Evolutionary conservation across 2,329 filamentous ascomycete genomes (phyloP).

Genomic region (Clonostachys rosea): DNA sequence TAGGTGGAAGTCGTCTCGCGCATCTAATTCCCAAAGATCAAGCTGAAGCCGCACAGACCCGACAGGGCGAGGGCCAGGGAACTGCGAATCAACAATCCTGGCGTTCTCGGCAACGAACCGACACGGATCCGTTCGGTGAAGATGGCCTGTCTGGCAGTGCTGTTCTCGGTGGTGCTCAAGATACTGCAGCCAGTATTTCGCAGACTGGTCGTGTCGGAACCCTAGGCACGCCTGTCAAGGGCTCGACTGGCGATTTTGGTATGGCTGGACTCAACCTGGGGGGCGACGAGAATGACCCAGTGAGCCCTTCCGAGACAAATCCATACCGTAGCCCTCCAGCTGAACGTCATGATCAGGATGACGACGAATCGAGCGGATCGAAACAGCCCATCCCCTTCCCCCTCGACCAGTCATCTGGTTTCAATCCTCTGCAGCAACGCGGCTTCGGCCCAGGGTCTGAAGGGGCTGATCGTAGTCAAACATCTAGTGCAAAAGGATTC

Average conservation of each 20-base stretch:
- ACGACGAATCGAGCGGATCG: slow-evolving; percentile 35
- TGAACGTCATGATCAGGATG: slow-evolving; percentile 64
- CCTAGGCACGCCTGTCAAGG: slow-evolving; percentile 52
- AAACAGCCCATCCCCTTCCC: slow-evolving; percentile 3
- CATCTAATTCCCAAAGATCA: slow-evolving; percentile 78
- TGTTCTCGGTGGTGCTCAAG: slow-evolving; percentile 70
- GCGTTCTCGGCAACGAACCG: slow-evolving; percentile 59
- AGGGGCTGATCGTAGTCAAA: slow-evolving; percentile 86
- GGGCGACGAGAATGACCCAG: slow-evolving; percentile 60
- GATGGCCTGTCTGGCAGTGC: slow-evolving; percentile 63
- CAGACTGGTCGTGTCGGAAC: slow-evolving; percentile 27
- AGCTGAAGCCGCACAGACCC: slow-evolving; percentile 55
- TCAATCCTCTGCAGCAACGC: slow-evolving; percentile 49
- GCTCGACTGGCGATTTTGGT: slow-evolving; percentile 52
- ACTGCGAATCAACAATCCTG: slow-evolving; percentile 40
- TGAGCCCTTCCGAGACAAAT: slow-evolving; percentile 93
- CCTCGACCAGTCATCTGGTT: slow-evolving; percentile 37
- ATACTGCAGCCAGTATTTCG: slow-evolving; percentile 35
- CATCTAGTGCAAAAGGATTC: slow-evolving; percentile 80
- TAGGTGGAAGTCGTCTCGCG: slow-evolving; percentile 80
- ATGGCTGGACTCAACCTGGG: slow-evolving; percentile 56
- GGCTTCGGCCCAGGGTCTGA: slow-evolving; percentile 48
- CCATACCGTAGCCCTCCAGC: slow-evolving; percentile 89
- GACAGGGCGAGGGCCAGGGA: slow-evolving; percentile 36
- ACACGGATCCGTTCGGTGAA: slow-evolving; percentile 75